These are phyloP conservation scores for Crassisporium funariophilum DNA, from an alignment of 768 basidiomycete genomes.

Conservation along the genomic window DNA sequence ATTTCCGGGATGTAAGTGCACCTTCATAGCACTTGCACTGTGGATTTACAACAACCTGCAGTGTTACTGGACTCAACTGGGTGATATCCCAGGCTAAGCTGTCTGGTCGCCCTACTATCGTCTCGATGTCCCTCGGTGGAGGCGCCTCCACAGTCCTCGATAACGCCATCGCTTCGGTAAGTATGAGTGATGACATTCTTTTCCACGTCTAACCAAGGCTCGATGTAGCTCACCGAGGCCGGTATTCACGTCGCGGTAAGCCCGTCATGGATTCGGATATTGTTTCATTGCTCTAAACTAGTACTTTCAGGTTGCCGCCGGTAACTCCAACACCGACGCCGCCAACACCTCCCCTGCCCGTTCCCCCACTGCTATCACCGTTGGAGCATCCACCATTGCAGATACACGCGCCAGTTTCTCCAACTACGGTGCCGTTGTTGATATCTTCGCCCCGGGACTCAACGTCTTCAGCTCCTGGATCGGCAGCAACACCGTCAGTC, in stretches of 20 bases:
- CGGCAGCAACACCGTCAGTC: slow-evolving; percentile 22
- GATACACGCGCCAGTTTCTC: slow-evolving; percentile 33
- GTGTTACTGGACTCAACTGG: slow-evolving; percentile 28
- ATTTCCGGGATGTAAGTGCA: slow-evolving; percentile 10
- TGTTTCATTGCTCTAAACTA: too few species aligned
- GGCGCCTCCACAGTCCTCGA: slow-evolving; percentile 26
- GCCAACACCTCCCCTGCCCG: slow-evolving; percentile 31
- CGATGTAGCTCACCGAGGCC: too few species aligned
- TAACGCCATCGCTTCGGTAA: slow-evolving; percentile 28
- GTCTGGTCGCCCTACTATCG: slow-evolving; percentile 25
- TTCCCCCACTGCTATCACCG: slow-evolving; percentile 32
- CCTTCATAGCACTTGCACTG: not conserved
- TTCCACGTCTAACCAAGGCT: too few species aligned
- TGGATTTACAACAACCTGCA: too few species aligned
- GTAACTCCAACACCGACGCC: slow-evolving; percentile 31
- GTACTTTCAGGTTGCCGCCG: slow-evolving; percentile 34
- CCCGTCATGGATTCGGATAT: too few species aligned
- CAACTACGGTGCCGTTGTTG: slow-evolving; percentile 36
- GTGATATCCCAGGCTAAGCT: slow-evolving; percentile 19
- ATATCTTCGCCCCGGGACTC: slow-evolving; percentile 38
- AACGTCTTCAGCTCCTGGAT: slow-evolving; percentile 31
- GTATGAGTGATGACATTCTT: too few species aligned
- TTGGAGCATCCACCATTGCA: slow-evolving; percentile 34
- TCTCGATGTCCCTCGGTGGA: slow-evolving; percentile 34
- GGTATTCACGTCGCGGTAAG: too few species aligned